These are phyloP conservation scores for Malania oleifera DNA, from an alignment of 164 flowering plant genomes.

Conservation along the genomic window DNA sequence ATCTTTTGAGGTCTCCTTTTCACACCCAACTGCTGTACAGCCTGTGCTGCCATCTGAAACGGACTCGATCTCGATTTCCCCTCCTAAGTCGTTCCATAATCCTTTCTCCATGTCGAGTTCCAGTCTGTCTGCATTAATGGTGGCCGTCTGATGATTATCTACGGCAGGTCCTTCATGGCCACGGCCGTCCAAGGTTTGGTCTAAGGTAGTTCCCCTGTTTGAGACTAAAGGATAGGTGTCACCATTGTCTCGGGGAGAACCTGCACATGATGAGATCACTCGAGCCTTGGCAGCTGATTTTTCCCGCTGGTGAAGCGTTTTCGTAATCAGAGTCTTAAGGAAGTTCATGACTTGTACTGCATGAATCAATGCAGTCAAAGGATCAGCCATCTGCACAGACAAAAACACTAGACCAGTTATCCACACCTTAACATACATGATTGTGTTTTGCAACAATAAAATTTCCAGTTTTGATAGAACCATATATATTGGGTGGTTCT, in stretches of 20 bases:
- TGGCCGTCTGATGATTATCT: conserved; percentile 20
- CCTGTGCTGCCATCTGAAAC: conserved; percentile 17
- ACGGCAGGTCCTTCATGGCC: conserved; percentile 5
- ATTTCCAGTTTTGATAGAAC: not conserved
- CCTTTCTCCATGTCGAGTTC: conserved; percentile 36
- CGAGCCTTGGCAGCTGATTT: conserved; percentile 23
- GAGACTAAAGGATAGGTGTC: conserved; percentile 11
- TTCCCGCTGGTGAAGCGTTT: conserved; percentile 40
- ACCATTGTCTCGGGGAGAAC: conserved; percentile 11
- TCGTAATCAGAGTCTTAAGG: conserved; percentile 51
- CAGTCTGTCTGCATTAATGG: conserved; percentile 26
- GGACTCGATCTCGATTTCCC: conserved; percentile 25
- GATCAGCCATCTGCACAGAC: conserved; percentile 66
- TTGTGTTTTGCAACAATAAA: not conserved
- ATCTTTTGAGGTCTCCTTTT: conserved; percentile 17
- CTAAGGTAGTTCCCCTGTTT: conserved; percentile 4
- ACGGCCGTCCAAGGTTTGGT: conserved; percentile 16
- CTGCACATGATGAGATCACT: conserved; percentile 22
- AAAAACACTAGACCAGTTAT: not conserved
- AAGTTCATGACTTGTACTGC: conserved; percentile 83
- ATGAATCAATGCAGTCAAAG: conserved; percentile 67
- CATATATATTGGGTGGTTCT: too few species aligned
- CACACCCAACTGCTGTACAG: conserved; percentile 15
- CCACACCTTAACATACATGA: not conserved
- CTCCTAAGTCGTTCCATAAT: conserved; percentile 38